Conservation (phyloP, 805 yeast species). For the Myxozyma monticola region DNA sequence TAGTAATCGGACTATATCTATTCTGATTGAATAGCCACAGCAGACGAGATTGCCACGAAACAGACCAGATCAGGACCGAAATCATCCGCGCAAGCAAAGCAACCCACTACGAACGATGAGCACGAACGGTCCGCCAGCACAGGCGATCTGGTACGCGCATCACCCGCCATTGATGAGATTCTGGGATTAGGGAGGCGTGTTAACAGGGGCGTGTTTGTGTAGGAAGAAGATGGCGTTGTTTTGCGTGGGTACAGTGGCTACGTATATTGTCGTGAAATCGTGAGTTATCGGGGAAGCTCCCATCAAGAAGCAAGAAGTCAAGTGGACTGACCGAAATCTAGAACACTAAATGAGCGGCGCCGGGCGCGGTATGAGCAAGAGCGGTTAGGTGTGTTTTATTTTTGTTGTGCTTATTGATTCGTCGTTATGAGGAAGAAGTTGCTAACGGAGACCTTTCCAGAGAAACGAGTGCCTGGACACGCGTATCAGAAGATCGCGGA, state of each 20-base stretch:
- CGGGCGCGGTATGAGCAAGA: constrained; percentile 15
- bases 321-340: neutral
- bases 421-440: no score
- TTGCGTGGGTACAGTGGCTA: constrained; percentile 12
- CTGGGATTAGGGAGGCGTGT: no score
- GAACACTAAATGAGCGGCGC: constrained; percentile 16
- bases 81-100: no score
- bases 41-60: no score
- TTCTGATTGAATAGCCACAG: no score
- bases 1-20: no score
- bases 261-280: constrained; percentile 15
- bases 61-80: no score
- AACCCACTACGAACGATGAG: no score
- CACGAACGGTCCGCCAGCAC: constrained; percentile 1
- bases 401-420: no score
- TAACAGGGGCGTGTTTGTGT: no score
- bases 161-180: no score
- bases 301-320: neutral
- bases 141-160: constrained; percentile 2
- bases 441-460: constrained; percentile 3
- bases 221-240: constrained; percentile 20
- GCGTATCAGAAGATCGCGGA: constrained; percentile 26
- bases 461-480: constrained; percentile 16
- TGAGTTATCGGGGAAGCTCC: neutral
- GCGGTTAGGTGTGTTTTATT: constrained; percentile 9